Base-by-base conservation (phyloP, 2,329 filamentous ascomycete species). In the Alternaria metachromatica region DNA sequence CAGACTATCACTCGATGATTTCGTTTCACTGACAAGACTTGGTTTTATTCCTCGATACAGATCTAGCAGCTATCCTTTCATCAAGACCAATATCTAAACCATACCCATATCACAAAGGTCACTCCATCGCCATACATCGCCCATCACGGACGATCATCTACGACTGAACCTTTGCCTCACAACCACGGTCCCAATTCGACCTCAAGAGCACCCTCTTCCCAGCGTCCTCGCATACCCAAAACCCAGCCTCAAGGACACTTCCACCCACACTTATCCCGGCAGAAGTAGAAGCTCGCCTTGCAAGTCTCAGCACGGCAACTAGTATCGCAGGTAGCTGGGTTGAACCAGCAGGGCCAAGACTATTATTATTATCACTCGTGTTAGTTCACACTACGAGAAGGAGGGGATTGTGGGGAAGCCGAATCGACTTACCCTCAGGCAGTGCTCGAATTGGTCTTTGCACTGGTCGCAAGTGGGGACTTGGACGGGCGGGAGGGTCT, bases 181-280 rank as follows among this genome's bases (percentile, higher is more conserved):
- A 20, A 25, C 25, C 26, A 7, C 12, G 5, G n/a, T 20, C 18
- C 25, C 12, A 4, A 41, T 9, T 41, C 15, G 8, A 41, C 9
- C n/a, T 41, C 4, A 11, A 41, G 37, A 5, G 9, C 3, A 41
- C 4, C 37, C 15, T 18, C 37, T 41, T 18, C n/a, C 37, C 37
- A 18, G 37, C 3, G 37, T 0, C 2, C 33, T 41, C 33, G 7
- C 7, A 41, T 1, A 41, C 37, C 2, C 33, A 5, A 10, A 5
- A n/a, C 0, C 37, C 37, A 41, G 18, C 15, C 18, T 33, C 23
- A 51, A 10, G 26, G 30, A 13, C 21, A n/a, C 12, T 8, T 51
- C 12, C 33, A 51, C 9, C 49, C 13, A 25, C 43, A 64, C 53
- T 20, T 81, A 78, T 80, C 15, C 55, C 30, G 25, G 20, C 55